These are phyloP conservation scores for Lizanozyma gosingica DNA, from an alignment of 1,139 yeast genomes.

Conservation along the genomic window DNA sequence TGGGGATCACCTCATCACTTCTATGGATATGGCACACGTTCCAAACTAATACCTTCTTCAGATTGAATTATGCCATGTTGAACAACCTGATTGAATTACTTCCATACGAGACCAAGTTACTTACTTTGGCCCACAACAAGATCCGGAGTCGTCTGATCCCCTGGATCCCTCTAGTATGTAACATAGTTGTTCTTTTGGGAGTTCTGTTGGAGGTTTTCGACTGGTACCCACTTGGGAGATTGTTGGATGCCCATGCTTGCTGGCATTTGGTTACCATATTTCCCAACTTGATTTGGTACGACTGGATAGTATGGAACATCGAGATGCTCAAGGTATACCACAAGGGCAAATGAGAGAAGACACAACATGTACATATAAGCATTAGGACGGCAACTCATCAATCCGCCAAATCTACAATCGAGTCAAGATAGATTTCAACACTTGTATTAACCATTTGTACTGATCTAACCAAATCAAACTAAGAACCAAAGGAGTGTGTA, in stretches of 20 bases:
- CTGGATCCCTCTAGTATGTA: background rate
- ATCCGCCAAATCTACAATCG: too few species aligned
- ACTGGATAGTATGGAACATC: constrained; percentile 21
- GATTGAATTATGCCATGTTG: background rate
- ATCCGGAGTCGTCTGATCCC: background rate
- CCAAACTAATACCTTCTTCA: background rate
- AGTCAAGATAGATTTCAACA: too few species aligned
- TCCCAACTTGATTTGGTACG: constrained; percentile 35
- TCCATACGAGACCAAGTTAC: background rate
- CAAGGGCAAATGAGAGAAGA: background rate
- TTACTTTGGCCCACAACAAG: background rate
- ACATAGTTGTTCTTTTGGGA: constrained; percentile 45
- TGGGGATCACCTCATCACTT: background rate
- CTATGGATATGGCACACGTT: background rate
- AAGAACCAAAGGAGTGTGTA: too few species aligned
- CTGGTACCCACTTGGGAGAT: constrained; percentile 62
- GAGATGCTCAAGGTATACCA: constrained; percentile 4
- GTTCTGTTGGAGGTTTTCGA: constrained; percentile 87
- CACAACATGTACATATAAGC: too few species aligned
- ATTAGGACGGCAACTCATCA: too few species aligned
- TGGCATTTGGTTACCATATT: constrained; percentile 82
- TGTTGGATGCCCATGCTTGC: constrained; percentile 85
- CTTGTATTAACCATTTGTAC: too few species aligned
- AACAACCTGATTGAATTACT: background rate
- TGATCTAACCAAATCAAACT: too few species aligned